Base-by-base conservation (phyloP, 2,329 filamentous ascomycete species). In the Elsinoe arachidis region DNA sequence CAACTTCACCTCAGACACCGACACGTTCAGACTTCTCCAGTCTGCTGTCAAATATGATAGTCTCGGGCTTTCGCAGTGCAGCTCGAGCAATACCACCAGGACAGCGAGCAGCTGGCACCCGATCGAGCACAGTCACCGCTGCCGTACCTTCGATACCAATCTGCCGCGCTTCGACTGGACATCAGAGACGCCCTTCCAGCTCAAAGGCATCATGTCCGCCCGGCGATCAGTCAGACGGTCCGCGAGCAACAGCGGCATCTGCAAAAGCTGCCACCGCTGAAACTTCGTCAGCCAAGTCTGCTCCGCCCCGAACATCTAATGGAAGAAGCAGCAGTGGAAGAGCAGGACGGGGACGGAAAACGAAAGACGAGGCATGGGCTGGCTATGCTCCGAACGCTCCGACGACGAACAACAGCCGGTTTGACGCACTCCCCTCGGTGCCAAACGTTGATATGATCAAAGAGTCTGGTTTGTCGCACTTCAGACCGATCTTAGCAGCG, bases 371-470 rank as follows among this genome's bases (percentile, higher is more conserved):
- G 47, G 30, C 37, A 10, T 52, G 15, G 53, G 67, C 67, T 58
- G 61, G 64, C 35, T 57, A 33, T 4, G 26, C 33, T 38, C 17
- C 49, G 19, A 58, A 41, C 47, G 60, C 30, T 19, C 52, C 30
- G 44, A 35, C 34, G 46, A 58, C 53, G 57, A 70, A 60, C 64
- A 64, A n/a, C 65, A 67, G 61, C 74, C 77, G 60, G 74, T 73
- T 79, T 62, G 76, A 74, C 54, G 82, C 82, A 63, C 76, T 90
- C 58, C 87, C 87, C 38, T 85, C 82, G 69, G 88, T 91, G 43
- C 87, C 87, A 57, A 86, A 81, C 69, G 90, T 87, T 51, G 80
- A 86, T 62, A 82, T 90, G 73, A 78, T 91, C 63, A 80, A 82
- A 54, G 80, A 56, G 15, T 55, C 46, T 46, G 63, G 63, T 66